Percentiles rank a stretch among this genome's conserved stretches.
These are phyloP conservation scores for Biscogniauxia marginata DNA, from an alignment of 2,329 filamentous ascomycete genomes.

Conservation along the genomic window DNA sequence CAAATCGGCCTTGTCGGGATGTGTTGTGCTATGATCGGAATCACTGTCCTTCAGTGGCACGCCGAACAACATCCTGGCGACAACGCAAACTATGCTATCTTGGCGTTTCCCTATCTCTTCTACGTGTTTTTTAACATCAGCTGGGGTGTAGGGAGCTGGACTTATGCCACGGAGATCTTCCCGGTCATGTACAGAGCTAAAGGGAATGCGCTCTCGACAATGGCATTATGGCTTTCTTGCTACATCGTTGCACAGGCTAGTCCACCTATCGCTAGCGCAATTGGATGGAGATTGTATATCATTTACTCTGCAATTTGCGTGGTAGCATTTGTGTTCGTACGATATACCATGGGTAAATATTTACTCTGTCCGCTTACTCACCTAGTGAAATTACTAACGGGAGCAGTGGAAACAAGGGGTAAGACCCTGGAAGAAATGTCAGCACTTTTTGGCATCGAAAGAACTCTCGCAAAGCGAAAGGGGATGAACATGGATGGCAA, in stretches of 20 bases:
- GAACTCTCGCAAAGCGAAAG: too few relatives aligned
- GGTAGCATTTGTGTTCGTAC: conserved; percentile 27
- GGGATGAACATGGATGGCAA: too few relatives aligned
- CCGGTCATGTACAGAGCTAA: conserved; percentile 23
- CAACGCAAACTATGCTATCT: conserved; percentile 21
- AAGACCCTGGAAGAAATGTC: conserved; percentile 23
- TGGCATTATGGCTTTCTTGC: conserved; percentile 30
- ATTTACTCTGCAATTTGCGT: conserved; percentile 27
- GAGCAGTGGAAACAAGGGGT: conserved; percentile 21
- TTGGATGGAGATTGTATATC: conserved; percentile 28
- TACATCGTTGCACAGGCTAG: conserved; percentile 22
- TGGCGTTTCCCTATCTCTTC: conserved; percentile 24
- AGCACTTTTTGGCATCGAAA: conserved; percentile 19
- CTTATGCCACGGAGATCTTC: conserved; percentile 28
- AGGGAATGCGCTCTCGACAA: conserved; percentile 27
- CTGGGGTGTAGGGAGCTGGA: conserved; percentile 27
- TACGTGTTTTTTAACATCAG: conserved; percentile 27
- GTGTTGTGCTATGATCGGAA: conserved; percentile 23
- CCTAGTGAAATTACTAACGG: too few relatives aligned
- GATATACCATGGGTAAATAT: conserved; percentile 23
- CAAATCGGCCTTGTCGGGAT: conserved; percentile 25
- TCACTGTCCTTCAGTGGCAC: conserved; percentile 24
- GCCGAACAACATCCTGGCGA: conserved; percentile 19
- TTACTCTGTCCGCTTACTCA: not conserved
- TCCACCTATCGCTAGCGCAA: conserved; percentile 24